Evolutionary conservation across 768 basidiomycete genomes (phyloP).

Genomic region (Pholiota microspora): DNA sequence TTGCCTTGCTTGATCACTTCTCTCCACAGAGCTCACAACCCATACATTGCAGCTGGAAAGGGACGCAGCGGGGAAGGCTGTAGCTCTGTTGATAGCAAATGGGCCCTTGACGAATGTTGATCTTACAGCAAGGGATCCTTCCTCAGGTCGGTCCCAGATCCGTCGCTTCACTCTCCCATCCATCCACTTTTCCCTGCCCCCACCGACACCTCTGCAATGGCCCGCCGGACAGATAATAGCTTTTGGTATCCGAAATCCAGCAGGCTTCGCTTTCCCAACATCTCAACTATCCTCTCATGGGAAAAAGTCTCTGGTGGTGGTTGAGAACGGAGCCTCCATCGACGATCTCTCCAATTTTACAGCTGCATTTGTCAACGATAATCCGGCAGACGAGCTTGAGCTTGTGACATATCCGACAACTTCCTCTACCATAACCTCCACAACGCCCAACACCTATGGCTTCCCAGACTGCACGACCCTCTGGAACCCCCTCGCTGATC

Average conservation of each 20-base stretch:
- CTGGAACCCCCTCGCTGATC: conserved; percentile 42
- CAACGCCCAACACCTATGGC: conserved; percentile 29
- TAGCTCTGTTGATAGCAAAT: conserved; percentile 33
- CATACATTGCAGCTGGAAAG: conserved; percentile 37
- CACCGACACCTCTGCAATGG: conserved; percentile 22
- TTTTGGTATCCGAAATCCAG: conserved; percentile 44
- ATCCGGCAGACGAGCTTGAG: conserved; percentile 41
- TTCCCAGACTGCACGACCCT: conserved; percentile 44
- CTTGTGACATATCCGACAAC: conserved; percentile 20
- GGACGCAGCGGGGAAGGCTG: conserved; percentile 9
- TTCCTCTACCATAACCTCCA: not conserved
- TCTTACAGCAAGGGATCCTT: conserved; percentile 38
- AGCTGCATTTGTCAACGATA: conserved; percentile 39
- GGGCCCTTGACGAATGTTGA: conserved; percentile 42
- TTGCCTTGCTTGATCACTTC: not conserved
- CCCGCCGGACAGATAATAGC: conserved; percentile 33
- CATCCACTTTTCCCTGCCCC: conserved; percentile 12
- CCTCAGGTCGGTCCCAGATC: conserved; percentile 42
- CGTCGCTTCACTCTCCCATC: conserved; percentile 22
- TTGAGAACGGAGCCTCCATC: conserved; percentile 45
- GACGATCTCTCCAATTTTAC: conserved; percentile 39
- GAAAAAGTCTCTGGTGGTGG: conserved; percentile 26
- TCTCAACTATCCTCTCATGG: conserved; percentile 1
- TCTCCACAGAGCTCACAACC: conserved; percentile 35
- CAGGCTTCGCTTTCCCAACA: conserved; percentile 36